These are phyloP conservation scores for Solanum arcanum DNA, from an alignment of 257 asterid genomes.

Conservation along the genomic window DNA sequence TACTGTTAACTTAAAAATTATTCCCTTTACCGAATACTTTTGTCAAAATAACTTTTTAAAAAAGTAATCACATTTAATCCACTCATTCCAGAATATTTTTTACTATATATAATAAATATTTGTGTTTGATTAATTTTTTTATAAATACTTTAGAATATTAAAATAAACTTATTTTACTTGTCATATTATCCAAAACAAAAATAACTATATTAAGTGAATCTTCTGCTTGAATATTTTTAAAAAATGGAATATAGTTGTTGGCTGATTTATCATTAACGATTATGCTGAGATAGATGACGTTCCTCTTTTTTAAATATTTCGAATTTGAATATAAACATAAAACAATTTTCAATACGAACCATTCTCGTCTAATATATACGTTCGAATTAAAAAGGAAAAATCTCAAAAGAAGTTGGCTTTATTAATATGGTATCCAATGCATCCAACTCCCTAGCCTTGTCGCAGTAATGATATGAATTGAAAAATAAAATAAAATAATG, in stretches of 20 bases:
- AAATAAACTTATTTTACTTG: neutral
- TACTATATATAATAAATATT: neutral
- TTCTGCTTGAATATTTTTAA: neutral
- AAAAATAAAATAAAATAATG: neutral
- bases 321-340: too few relatives aligned
- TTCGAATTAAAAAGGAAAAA: too few relatives aligned
- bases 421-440: neutral
- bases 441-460: neutral
- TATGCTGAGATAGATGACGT: rapidly evolving
- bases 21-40: neutral
- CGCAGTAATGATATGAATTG: neutral
- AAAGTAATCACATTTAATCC: neutral
- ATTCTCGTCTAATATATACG: too few relatives aligned
- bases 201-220: neutral
- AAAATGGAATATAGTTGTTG: neutral
- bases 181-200: neutral
- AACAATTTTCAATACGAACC: too few relatives aligned
- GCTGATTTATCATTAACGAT: too few relatives aligned
- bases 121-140: neutral
- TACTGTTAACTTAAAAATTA: neutral
- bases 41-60: neutral
- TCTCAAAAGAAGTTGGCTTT: neutral
- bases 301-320: too few relatives aligned
- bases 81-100: neutral
- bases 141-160: neutral